Evolutionary conservation across 331 rosid species (phyloP), one percentile per base, ranked within the genome.

Genomic region (Saraca asoca): DNA sequence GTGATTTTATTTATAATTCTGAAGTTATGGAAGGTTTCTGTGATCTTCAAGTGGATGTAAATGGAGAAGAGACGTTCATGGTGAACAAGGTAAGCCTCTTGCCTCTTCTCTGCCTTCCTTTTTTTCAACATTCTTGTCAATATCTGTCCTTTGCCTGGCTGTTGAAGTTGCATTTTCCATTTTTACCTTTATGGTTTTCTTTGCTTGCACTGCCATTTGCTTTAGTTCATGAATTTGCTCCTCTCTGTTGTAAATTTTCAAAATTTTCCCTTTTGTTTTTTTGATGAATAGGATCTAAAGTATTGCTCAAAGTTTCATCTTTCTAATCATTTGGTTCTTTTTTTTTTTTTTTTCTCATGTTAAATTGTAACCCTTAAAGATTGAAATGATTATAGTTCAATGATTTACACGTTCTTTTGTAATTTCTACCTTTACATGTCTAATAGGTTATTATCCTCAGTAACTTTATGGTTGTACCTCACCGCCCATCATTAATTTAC

Each of bases 1-100:
- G 53, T 14, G 7, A 50, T 58, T 69, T 7, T 33, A 8, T 39
- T 14, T 48, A 15, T n/a, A 11, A 45, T 38, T 39, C 7, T 39
- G 11, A 49, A 70, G 72, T 45, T 20, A 90, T 93, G 97, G 97
- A 86, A 58, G 45, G 39, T 78, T 79, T 46, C 76, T 88, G 95
- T 78, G 81, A 93, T 73, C 96, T 93, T 78, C 83, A 88, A 85
- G 96, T 93, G 12, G 97, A 90, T 76, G 91, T 93, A 70, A 88
- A 93, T 74, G 95, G 97, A 53, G 90, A 93, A 81, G 92, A 88
- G 77, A 78, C 82, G 44, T 93, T 93, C 83, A 66, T 90, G 81
- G 92, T 90, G 38, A 81, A 93, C 81, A 88, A 80, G 95, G 98
- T 88, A 77, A 69, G 37, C 44, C 34, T 68, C 2, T 7, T 59